Percentiles rank a stretch among this genome's conserved stretches.
These are phyloP conservation scores for Arthrobotrys sphaeroides DNA, from an alignment of 2,329 filamentous ascomycete genomes.

Conservation along the genomic window DNA sequence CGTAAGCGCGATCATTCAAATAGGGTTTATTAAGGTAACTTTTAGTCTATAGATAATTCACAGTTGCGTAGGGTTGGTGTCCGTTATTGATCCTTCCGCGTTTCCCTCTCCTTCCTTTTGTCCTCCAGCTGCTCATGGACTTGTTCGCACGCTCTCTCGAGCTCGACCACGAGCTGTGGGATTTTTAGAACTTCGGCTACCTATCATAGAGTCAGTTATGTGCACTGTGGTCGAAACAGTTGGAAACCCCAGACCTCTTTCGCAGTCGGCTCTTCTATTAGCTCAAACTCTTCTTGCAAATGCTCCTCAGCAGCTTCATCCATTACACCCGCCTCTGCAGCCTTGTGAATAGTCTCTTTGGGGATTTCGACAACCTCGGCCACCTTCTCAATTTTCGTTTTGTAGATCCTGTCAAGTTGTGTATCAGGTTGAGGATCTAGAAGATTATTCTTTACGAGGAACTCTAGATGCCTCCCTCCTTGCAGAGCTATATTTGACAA, in stretches of 20 bases:
- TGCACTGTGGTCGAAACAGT: neutral
- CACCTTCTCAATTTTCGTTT: constrained; percentile 41
- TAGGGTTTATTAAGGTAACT: constrained; percentile 1
- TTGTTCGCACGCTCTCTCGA: constrained; percentile 80
- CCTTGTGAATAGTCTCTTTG: constrained; percentile 59
- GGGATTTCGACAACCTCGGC: constrained; percentile 7
- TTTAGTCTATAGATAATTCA: neutral
- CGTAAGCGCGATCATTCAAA: neutral
- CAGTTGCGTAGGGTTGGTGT: neutral
- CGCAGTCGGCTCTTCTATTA: constrained; percentile 59
- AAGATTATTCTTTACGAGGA: constrained; percentile 78
- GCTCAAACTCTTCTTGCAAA: constrained; percentile 58
- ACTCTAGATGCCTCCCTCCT: constrained; percentile 85
- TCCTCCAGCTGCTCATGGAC: constrained; percentile 65
- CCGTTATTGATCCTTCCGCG: constrained; percentile 7
- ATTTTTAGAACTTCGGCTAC: constrained; percentile 72
- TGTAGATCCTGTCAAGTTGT: constrained; percentile 78
- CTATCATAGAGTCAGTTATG: constrained; percentile 54
- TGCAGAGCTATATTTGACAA: constrained; percentile 69
- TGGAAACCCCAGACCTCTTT: constrained; percentile 36
- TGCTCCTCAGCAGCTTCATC: constrained; percentile 58
- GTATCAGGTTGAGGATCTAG: constrained; percentile 73
- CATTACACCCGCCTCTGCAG: constrained; percentile 60
- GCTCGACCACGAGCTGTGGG: constrained; percentile 75
- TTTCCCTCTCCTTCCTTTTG: constrained; percentile 36